Evolutionary conservation across 129 eudicot species (phyloP), one percentile per base, ranked within the genome.

Genomic region (Arctium lappa): DNA sequence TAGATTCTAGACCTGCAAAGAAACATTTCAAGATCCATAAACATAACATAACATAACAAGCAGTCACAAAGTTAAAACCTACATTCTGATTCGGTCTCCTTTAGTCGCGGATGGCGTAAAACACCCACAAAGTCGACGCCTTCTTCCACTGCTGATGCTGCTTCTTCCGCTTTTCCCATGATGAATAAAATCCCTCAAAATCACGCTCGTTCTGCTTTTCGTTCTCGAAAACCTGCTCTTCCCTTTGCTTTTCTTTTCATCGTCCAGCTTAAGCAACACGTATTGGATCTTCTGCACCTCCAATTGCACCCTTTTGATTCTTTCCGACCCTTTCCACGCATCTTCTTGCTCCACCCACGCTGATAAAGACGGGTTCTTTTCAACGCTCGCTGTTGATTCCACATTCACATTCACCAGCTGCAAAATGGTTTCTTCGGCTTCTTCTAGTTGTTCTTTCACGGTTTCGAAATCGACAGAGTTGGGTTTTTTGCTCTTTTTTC

Each of bases 231-330:
- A 85, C 69, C 91, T 81, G 79, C 87, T 88, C 38, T 73, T 91
- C 69, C 82, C 90, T 85, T 85, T 90, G 65, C 53, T 87, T 66
- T 91, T 90, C 97, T 89, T 93, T 27, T 90, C 97, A 18, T 88
- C 92, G 6, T 91, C 98, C 70, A 86, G 68, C 75, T 87, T 87
- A 82, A 91, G 80, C 90, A 96, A 71, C 63, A 92, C 83, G 33
- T 84, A 93, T 60, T 91, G 90, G 13, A 96, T 89, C 84, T 91
- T 93, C 81, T 96, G 97, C 76, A 96, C 79, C 83, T 96, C 98
- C 79, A 91, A 12, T 44, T 93, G 98, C 90, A 96, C 81, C 83
- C 95, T 37, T 31, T 90, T 94, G 46, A 96, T 96, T 72, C 88
- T 93, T 63, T 96, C 98, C 0, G 99, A 90, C 83, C 86, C 94